phyloP scores from a whole-genome alignment of 192 early-diverging fungal genomes.

The Pilaira anomala region DNA sequence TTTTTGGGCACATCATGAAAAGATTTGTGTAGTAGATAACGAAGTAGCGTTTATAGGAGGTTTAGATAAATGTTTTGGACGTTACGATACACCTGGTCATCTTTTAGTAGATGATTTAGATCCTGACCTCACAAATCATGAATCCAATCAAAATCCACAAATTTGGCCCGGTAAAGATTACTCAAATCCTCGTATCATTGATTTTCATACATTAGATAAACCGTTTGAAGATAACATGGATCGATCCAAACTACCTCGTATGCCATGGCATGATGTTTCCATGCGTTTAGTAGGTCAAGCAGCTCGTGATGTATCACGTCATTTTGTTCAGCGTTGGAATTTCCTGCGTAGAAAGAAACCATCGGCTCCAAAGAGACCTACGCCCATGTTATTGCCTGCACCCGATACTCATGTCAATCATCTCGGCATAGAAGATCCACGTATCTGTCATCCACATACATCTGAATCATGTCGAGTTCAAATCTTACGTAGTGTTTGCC shows the following conservation, averaged over 20 bases:
- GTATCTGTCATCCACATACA: conserved; percentile 17
- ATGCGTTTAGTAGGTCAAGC: conserved; percentile 73
- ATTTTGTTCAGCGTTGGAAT: conserved; percentile 88
- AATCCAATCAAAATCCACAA: conserved; percentile 19
- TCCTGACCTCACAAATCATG: conserved; percentile 35
- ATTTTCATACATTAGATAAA: conserved; percentile 60
- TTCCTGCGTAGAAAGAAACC: conserved; percentile 62
- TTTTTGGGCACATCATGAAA: conserved; percentile 86
- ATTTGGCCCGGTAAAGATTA: conserved; percentile 73
- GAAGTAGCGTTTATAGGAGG: conserved; percentile 81
- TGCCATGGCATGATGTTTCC: conserved; percentile 88
- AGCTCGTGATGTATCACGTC: conserved; percentile 72
- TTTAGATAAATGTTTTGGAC: conserved; percentile 80
- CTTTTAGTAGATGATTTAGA: conserved; percentile 59
- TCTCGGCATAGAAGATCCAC: conserved; percentile 33
- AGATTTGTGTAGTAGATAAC: conserved; percentile 74
- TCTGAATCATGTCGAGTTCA: conserved; percentile 41
- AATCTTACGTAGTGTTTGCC: conserved; percentile 61
- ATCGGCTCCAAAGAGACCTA: conserved; percentile 44
- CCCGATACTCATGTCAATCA: conserved; percentile 53
- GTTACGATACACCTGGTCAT: conserved; percentile 77
- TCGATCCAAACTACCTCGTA: conserved; percentile 53
- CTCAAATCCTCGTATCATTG: conserved; percentile 77
- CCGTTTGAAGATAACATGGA: conserved; percentile 48
- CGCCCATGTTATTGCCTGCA: conserved; percentile 69